Evolutionary conservation across 164 flowering plant species (phyloP).

Genomic region (Sedum album): DNA sequence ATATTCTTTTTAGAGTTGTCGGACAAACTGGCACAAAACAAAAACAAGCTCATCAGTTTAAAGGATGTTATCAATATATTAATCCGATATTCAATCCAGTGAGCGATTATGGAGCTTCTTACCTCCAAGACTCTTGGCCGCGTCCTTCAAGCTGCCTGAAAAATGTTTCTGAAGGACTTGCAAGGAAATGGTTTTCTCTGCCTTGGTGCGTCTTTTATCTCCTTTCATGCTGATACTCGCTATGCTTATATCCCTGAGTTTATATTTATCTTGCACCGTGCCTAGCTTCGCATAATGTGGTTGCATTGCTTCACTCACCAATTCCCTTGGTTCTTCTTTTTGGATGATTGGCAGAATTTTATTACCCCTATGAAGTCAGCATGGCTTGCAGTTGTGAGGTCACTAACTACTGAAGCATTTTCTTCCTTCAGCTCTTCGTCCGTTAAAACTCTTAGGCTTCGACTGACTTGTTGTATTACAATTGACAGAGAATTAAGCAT

Average conservation of each 20-base stretch:
- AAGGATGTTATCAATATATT: neutral
- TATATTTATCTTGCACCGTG: conserved; percentile 12
- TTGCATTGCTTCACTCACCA: conserved; percentile 14
- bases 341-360: conserved; percentile 17
- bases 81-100: neutral
- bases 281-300: conserved; percentile 10
- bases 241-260: conserved; percentile 17
- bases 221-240: conserved; percentile 18
- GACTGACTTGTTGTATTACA: no score
- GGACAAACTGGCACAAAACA: conserved; percentile 25
- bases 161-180: conserved; percentile 35
- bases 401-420: conserved; percentile 12
- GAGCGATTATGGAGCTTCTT: neutral
- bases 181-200: conserved; percentile 31
- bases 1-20: no score
- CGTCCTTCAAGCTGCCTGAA: no score
- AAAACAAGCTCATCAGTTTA: neutral
- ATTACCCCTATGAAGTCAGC: conserved; percentile 20
- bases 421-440: no score
- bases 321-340: conserved; percentile 14
- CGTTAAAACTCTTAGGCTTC: no score
- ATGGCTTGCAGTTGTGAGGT: conserved; percentile 10
- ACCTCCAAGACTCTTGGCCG: no score
- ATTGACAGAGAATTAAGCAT: no score
- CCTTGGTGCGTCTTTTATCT: no score